Percentiles rank a stretch among this genome's conserved stretches.
Evolutionary conservation across 768 basidiomycete species (phyloP).

Genomic region (Lanmaoa rubissima): DNA sequence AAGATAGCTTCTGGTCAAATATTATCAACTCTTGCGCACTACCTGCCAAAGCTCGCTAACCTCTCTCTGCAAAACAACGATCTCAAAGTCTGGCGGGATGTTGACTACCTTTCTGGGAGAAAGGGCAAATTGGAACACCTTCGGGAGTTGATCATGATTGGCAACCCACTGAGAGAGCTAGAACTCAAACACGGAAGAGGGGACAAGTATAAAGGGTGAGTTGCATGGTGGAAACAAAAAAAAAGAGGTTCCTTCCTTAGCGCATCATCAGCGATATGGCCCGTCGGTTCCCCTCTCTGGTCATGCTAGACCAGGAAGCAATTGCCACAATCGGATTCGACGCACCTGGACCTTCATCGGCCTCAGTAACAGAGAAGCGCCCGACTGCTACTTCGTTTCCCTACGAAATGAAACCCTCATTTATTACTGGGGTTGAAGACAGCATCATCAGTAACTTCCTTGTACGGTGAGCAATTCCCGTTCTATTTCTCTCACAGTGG

Average conservation of each 20-base stretch:
- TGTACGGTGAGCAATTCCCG: constrained; percentile 51
- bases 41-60: constrained; percentile 76
- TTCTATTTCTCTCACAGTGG: neutral
- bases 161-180: constrained; percentile 69
- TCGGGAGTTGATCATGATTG: constrained; percentile 70
- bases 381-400: constrained; percentile 77
- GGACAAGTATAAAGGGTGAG: constrained; percentile 69
- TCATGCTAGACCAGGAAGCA: constrained; percentile 81
- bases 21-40: constrained; percentile 62
- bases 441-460: constrained; percentile 74
- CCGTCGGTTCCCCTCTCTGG: constrained; percentile 76
- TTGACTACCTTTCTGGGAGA: constrained; percentile 60
- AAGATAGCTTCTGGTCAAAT: constrained; percentile 60
- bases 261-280: constrained; percentile 62
- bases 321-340: constrained; percentile 79
- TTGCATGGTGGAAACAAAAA: neutral
- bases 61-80: constrained; percentile 80
- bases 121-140: constrained; percentile 59
- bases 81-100: constrained; percentile 65
- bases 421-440: constrained; percentile 72
- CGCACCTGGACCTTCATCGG: constrained; percentile 53
- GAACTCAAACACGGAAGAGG: constrained; percentile 56
- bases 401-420: constrained; percentile 65
- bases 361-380: constrained; percentile 36
- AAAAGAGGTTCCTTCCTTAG: neutral